Evolutionary conservation across 1,139 yeast genomes (phyloP), one percentile per base, ranked within the genome.

Genomic region (Geotrichum candidum): DNA sequence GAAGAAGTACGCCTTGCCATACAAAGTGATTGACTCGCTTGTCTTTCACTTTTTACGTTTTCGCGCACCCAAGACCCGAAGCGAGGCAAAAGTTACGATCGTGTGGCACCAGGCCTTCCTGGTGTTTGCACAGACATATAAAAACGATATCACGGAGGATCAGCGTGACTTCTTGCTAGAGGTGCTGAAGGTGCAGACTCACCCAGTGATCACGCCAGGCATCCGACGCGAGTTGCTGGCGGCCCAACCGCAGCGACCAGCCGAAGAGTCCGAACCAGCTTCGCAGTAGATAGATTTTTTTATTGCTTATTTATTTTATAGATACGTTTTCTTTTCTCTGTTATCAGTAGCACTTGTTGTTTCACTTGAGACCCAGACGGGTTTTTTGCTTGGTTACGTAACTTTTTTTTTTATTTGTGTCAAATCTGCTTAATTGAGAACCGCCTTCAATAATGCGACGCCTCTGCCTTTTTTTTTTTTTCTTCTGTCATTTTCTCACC

Each of bases 81-180:
- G 73, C 38, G 78, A 77, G 55, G 78, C 83, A 15, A 85, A 88
- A n/a, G 80, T 94, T 70, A 98, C 99, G 3, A 89, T 94, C 13
- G 92, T 94, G 50, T 94, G 99, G 98, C 98, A 94, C 73, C 96
- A 94, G 74, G 91, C 97, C 1, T 87, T 94, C 71, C 80, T 94
- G 64, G 87, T 94, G 2, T 95, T 94, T 78, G 96, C 97, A 53
- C 97, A 92, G 77, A 83, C 97, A 66, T 94, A 95, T 75, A 94
- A 92, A 76, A 92, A 94, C 73, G 99, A 94, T 78, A 90, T 94
- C 63, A 94, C 99, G 18, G 96, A 90, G 70, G 99, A 94, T 73
- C 99, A 94, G 79, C 83, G 97, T 72, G 99, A 94, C 70, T 90
- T 92, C 76, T 78, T 94, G 65, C 77, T 94, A 72, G 98, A 92